Base-by-base conservation (phyloP, 2,329 filamentous ascomycete genomes). In the Domatiomyces globalis region DNA sequence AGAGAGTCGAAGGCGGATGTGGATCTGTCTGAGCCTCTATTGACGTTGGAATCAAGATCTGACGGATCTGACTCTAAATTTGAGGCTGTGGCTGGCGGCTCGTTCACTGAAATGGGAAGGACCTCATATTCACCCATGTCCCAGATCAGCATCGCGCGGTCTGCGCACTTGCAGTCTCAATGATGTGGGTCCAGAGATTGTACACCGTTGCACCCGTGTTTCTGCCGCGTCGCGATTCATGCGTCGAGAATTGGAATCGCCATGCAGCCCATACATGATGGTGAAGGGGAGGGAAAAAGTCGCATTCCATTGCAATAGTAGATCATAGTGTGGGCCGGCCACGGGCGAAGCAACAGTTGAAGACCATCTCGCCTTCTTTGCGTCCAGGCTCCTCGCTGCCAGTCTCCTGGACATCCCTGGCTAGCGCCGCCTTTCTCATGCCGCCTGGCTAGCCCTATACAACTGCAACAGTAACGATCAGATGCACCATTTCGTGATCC, bases 251-350 rank as follows among this genome's bases (percentile, higher is more conserved):
- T 80, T 80, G 4, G 76, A 71, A 61, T 80, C 72, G 0, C 78
- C 79, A 0, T 78, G 78, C 17, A 79, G 61, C 1, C 78, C 78
- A 60, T 81, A 82, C 77, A 80, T 80, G 56, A 81, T 72, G 0
- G 79, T 77, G 63, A 69, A 86, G 53, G 78, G 83, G 9, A 78
- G 74, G 22, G 80, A 81, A 61, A 81, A 85, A 0, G 76, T 75
- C 52, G 74, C 71, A 27, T 83, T 85, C 62, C 85, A 82, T 63
- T 86, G 82, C 17, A 86, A 69, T 2, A 83, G 73, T 18, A 86
- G 70, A 63, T 86, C 83, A 68, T 86, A 84, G 62, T 83, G 79
- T 1, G 74, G 73, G 20, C 81, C 8, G 83, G 80, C 44, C 84
- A 64, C 1, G 83, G 83, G n/a, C n/a, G 57, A 72, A 56, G 64